Evolutionary conservation across 1,284 basidiomycete genomes (phyloP), one percentile per base, ranked within the genome.

Genomic region (Ustilago lituana): DNA sequence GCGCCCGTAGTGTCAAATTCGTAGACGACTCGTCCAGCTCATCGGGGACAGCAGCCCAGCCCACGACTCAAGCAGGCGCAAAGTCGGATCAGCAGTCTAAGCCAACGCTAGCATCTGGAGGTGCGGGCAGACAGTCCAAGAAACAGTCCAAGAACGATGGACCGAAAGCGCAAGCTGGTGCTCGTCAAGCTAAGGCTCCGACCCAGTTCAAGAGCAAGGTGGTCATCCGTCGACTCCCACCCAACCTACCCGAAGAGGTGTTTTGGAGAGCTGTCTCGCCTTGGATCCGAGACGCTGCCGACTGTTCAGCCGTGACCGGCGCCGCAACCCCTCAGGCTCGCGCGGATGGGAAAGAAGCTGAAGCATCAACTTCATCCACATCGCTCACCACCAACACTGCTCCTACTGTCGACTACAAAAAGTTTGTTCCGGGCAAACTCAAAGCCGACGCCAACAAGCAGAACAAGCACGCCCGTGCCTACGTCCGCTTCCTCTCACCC

Each of bases 191-290:
- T 24, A 45, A 72, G 48, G 24, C 38, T 26, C 33, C 55, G 9
- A 27, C 37, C 14, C 32, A 44, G 27, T 49, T 66, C 19, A 67
- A 91, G 11, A 86, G 94, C 78, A 98, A 98, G 86, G 89, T 90
- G 22, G 87, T 97, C 69, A 89, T 98, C 20, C 89, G 94, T 27
- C 85, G 93, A 22, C 85, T 98, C 7, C 95, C 95, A 1, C 91
- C 94, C 9, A 94, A 93, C 74, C 85, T 98, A 1, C 94, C 95
- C 2, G 93, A 94, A 77, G 88, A 89, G 1, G 84, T 95, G 47
- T 98, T 98, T 83, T 98, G 95, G 95, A 87, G 90, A 74, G 92
- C 90, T 63, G 92, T 95, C 4, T 85, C 89, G 51, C 84, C 86
- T 2, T 98, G 93, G 93, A 89, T 95, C 15, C 86, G 63, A 15